Percentiles rank a stretch among this genome's conserved stretches.
Conservation (phyloP, 2,329 filamentous ascomycete genomes). For the Fusarium pseudoanthophilum region DNA sequence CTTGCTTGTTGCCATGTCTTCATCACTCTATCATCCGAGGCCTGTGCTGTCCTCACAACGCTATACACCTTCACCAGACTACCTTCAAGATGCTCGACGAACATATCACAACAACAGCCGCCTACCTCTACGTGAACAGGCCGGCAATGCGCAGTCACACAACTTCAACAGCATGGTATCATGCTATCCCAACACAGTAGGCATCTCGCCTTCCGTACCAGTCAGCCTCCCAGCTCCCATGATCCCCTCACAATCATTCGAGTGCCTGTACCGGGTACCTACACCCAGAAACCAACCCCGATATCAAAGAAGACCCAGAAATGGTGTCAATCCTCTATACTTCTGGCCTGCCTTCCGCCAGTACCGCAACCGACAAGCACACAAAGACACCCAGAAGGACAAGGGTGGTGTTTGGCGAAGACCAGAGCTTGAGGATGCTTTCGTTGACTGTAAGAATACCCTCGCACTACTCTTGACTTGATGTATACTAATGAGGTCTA, state of each 20-base stretch:
- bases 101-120: slow-evolving; percentile 51
- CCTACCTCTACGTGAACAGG: slow-evolving; percentile 63
- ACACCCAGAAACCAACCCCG: slow-evolving; percentile 52
- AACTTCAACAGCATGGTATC: slow-evolving; percentile 55
- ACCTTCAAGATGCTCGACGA: slow-evolving; percentile 57
- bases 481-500: slow-evolving; percentile 48
- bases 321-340: slow-evolving; percentile 67
- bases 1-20: slow-evolving; percentile 48
- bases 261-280: slow-evolving; percentile 53
- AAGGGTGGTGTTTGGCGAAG: slow-evolving; percentile 66
- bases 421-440: slow-evolving; percentile 71
- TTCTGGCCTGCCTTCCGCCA: slow-evolving; percentile 71
- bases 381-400: slow-evolving; percentile 69
- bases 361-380: slow-evolving; percentile 72
- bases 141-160: slow-evolving; percentile 61
- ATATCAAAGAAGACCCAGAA: slow-evolving; percentile 50
- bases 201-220: slow-evolving; percentile 57
- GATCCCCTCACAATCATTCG: slow-evolving; percentile 61
- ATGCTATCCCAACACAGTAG: slow-evolving; percentile 57
- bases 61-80: slow-evolving; percentile 60
- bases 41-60: slow-evolving; percentile 63
- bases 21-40: slow-evolving; percentile 54
- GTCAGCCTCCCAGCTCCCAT: slow-evolving; percentile 63
- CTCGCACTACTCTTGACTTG: neutral
- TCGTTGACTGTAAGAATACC: slow-evolving; percentile 69